Base-by-base conservation (phyloP, 129 eudicot species). In the Lonicera japonica region DNA sequence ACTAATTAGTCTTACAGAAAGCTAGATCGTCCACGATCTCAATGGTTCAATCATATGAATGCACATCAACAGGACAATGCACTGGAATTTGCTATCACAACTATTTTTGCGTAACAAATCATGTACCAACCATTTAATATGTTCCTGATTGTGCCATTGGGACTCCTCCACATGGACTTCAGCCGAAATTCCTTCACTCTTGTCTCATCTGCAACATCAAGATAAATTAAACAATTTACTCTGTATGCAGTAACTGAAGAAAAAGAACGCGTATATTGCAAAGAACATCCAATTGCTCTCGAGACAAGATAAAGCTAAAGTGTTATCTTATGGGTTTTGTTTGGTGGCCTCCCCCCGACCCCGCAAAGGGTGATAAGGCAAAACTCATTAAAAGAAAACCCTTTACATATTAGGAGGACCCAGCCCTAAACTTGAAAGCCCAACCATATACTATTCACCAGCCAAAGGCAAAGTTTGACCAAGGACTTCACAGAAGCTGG, bases 141-240 rank as follows among this genome's bases (percentile, higher is more conserved):
- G 58, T 90, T 90, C 80, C 97, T 86, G 80, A 90, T 90, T 14
- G 97, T 90, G 78, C 97, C 97, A 46, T 90, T 90, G 60, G 97
- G 97, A 75, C 97, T 90, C 79, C 83, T 83, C 97, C 97, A 90
- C 97, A 90, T 90, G 38, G 87, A 69, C 71, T 90, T 90, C 64
- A 90, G 79, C 48, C 86, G 94, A 63, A 83, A 90, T 76, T 90
- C 97, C 72, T 87, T 86, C 38, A 90, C 94, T 87, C 97, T 81
- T 48, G 85, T 74, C 69, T 90, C 97, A 67, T 90, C 97, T 90
- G 92, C 73, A 77, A 77, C 54, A 79, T 67, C 18, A 61, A 65
- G 18, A 58, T 63, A 58, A 58, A 41, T 21, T 5, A 62, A 9
- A 2, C 21, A 61, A 0, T 10, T 23, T 43, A 61, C 38, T 20